Conservation (phyloP, 176 grass and related monocot species). For the Phyllostachys edulis region DNA sequence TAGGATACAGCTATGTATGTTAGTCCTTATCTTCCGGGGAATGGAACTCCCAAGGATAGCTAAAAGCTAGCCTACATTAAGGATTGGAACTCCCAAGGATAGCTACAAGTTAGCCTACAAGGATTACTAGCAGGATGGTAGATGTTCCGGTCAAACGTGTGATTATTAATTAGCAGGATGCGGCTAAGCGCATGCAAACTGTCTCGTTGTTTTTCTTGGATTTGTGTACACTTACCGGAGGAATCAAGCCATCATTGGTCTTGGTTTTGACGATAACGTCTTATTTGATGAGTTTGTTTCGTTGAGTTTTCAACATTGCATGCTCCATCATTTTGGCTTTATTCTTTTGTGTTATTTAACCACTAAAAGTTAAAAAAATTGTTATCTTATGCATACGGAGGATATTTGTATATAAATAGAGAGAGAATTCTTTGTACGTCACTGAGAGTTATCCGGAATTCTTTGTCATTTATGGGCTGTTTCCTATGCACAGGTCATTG, state of each 20-base stretch:
- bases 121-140: no score
- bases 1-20: no score
- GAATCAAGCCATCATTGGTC: background rate
- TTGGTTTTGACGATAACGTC: background rate
- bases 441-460: no score
- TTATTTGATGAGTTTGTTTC: background rate
- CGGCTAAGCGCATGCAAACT: background rate
- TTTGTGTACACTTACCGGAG: background rate
- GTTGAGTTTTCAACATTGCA: background rate
- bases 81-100: no score
- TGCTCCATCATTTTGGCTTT: background rate
- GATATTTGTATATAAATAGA: background rate
- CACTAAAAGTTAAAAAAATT: background rate
- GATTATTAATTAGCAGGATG: background rate
- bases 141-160: background rate
- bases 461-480: background rate
- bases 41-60: no score
- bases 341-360: background rate
- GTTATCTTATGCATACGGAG: conserved; percentile 1
- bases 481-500: background rate
- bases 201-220: background rate
- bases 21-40: no score
- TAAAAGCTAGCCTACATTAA: no score
- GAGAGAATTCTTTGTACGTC: no score
- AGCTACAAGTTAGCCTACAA: no score